phyloP scores from a whole-genome alignment of 768 basidiomycete genomes.

The Naganishia vaughanmartiniae region DNA sequence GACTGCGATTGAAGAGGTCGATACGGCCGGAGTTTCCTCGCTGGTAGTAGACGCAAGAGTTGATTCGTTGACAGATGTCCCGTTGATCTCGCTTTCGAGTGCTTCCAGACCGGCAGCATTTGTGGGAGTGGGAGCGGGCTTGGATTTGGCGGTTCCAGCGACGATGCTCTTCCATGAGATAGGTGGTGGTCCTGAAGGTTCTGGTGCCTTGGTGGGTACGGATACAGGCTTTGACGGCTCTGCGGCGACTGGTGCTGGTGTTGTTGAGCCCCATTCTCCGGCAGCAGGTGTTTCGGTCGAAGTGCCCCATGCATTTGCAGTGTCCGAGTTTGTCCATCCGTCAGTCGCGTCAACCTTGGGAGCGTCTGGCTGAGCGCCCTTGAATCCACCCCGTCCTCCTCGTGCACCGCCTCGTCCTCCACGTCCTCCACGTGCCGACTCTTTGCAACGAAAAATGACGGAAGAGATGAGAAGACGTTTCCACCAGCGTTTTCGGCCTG shows the following conservation, averaged over 20 bases:
- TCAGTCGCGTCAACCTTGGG: constrained; percentile 13
- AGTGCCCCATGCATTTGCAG: constrained; percentile 19
- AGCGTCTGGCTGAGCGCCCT: constrained; percentile 29
- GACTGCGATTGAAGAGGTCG: constrained; percentile 37
- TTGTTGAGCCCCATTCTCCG: background rate
- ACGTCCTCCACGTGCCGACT: constrained; percentile 43
- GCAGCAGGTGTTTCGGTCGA: constrained; percentile 10
- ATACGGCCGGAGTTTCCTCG: constrained; percentile 40
- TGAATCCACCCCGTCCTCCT: constrained; percentile 50
- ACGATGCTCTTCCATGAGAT: constrained; percentile 26
- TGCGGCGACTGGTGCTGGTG: constrained; percentile 3
- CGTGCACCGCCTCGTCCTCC: constrained; percentile 50
- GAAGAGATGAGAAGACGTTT: background rate
- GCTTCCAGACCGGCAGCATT: constrained; percentile 21
- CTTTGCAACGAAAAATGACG: constrained; percentile 14
- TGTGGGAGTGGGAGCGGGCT: constrained; percentile 12
- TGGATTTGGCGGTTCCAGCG: constrained; percentile 21
- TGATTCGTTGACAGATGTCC: background rate
- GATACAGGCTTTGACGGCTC: constrained; percentile 3
- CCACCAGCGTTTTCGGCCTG: background rate
- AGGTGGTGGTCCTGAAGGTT: constrained; percentile 18
- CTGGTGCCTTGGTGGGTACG: constrained; percentile 14
- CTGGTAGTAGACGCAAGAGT: background rate
- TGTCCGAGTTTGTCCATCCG: constrained; percentile 9
- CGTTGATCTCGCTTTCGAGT: constrained; percentile 15